These are phyloP conservation scores for Auriscalpium microsporum DNA, from an alignment of 768 basidiomycete genomes.

Conservation along the genomic window DNA sequence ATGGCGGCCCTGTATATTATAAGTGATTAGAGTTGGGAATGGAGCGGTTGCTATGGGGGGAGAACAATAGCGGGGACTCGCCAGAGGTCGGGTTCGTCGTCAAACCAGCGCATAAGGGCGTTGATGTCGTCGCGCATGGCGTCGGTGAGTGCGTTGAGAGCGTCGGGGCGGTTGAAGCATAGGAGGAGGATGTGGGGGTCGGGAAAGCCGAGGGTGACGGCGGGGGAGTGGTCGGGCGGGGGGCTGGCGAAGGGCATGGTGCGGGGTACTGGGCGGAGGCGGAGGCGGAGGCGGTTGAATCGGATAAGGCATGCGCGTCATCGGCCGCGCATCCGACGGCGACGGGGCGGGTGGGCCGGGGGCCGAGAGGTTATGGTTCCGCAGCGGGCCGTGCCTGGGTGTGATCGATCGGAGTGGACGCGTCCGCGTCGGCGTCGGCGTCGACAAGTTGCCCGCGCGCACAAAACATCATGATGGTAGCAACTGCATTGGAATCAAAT, in stretches of 20 bases:
- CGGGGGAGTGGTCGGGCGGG: constrained; percentile 25
- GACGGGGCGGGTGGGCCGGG: too few relatives aligned
- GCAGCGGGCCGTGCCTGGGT: too few relatives aligned
- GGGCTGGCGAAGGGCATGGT: neutral
- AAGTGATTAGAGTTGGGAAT: neutral
- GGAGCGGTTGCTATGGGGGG: neutral
- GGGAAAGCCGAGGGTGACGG: constrained; percentile 35
- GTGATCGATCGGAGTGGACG: neutral
- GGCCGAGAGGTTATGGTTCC: too few relatives aligned
- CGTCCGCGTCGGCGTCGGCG: too few relatives aligned
- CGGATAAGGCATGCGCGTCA: too few relatives aligned
- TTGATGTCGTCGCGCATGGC: constrained; percentile 46
- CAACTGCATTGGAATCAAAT: neutral
- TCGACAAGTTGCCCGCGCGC: neutral
- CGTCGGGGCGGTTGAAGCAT: constrained; percentile 57
- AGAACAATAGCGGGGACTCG: constrained; percentile 24
- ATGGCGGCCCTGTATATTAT: constrained; percentile 51
- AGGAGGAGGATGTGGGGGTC: constrained; percentile 44
- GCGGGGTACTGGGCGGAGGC: neutral
- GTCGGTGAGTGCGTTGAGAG: constrained; percentile 68
- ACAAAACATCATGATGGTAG: neutral
- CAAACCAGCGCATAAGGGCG: constrained; percentile 60
- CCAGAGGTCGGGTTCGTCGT: constrained; percentile 66
- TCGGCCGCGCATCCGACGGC: too few relatives aligned
- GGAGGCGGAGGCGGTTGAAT: neutral